Evolutionary conservation across 129 eudicot genomes (phyloP).

Genomic region (Flaveria sonorensis): DNA sequence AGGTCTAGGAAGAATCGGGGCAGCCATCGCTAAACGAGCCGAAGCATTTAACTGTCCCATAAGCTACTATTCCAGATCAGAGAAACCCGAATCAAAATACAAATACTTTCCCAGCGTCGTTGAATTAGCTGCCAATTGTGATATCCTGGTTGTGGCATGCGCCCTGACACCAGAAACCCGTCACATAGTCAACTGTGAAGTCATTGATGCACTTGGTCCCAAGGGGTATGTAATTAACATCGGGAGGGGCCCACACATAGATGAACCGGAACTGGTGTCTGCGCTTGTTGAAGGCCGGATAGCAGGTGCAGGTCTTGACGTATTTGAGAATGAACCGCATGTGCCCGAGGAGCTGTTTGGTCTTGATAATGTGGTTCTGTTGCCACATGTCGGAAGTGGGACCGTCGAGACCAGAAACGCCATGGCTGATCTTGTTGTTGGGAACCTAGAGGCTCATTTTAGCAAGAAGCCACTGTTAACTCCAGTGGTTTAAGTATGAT

Average conservation of each 20-base stretch:
- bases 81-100: constrained; percentile 55
- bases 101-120: constrained; percentile 54
- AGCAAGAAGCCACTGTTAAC: constrained; percentile 55
- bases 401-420: constrained; percentile 61
- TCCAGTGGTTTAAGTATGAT: constrained; percentile 47
- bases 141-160: constrained; percentile 79
- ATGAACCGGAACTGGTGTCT: constrained; percentile 67
- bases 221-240: constrained; percentile 70
- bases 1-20: constrained; percentile 89
- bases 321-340: constrained; percentile 73
- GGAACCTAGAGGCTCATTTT: constrained; percentile 79
- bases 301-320: constrained; percentile 94
- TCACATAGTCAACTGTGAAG: constrained; percentile 73
- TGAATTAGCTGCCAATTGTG: constrained; percentile 67
- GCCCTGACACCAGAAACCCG: constrained; percentile 65
- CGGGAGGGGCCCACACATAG: constrained; percentile 77
- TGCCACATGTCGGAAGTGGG: constrained; percentile 66
- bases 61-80: constrained; percentile 68
- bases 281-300: constrained; percentile 82
- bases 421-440: constrained; percentile 79
- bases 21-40: constrained; percentile 77
- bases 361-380: constrained; percentile 65
- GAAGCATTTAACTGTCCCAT: constrained; percentile 80
- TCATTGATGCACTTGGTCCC: constrained; percentile 69
- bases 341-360: constrained; percentile 63